Percentiles rank a stretch among this genome's conserved stretches.
phyloP scores from a whole-genome alignment of 176 grass and related monocot genomes.

The Lolium perenne region DNA sequence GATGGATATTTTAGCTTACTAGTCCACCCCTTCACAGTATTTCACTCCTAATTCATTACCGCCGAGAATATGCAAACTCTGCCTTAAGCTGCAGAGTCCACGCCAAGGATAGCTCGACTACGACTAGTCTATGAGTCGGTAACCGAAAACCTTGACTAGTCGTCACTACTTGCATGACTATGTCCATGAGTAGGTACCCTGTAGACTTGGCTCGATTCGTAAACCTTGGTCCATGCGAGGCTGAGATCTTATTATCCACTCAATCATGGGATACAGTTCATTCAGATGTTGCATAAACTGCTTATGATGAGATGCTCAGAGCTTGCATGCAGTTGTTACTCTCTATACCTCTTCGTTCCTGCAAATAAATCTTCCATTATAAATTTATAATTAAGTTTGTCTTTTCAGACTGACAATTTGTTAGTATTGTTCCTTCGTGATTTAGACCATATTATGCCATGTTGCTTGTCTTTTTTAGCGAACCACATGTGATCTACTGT shows the following conservation, averaged over 20 bases:
- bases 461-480: too few species aligned
- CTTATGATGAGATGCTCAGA: neutral
- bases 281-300: neutral
- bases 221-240: neutral
- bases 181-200: too few species aligned
- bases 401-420: neutral
- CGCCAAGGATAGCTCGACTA: too few species aligned
- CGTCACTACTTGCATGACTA: too few species aligned
- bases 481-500: too few species aligned
- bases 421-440: neutral
- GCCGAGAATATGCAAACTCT: neutral
- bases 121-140: too few species aligned
- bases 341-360: neutral
- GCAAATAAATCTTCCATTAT: conserved; percentile 1
- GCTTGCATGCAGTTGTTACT: too few species aligned
- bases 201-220: too few species aligned
- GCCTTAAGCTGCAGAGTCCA: neutral
- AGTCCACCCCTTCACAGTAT: neutral
- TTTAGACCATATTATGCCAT: neutral
- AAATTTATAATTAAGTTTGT: neutral
- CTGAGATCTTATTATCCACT: neutral
- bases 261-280: neutral
- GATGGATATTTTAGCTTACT: neutral
- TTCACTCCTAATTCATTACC: neutral
- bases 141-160: too few species aligned